Percentiles rank a stretch among this genome's conserved stretches.
Conservation (phyloP, 2,329 filamentous ascomycete species). For the Fusarium virguliforme region DNA sequence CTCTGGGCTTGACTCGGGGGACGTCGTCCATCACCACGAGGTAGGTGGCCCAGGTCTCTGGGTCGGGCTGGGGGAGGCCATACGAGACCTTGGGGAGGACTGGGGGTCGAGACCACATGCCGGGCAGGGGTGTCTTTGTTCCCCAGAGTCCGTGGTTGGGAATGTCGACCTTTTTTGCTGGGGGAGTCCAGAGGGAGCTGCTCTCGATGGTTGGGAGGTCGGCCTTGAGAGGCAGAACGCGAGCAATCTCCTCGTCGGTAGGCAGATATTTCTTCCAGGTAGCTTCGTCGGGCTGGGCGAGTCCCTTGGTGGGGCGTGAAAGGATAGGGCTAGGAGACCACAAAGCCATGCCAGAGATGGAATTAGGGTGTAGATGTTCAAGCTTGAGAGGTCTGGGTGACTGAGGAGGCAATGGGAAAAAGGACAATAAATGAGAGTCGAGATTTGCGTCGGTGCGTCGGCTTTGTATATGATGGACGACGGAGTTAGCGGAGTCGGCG, state of each 20-base stretch:
- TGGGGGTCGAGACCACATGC: slow-evolving; percentile 47
- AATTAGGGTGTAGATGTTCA: not conserved
- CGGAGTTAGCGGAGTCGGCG: slow-evolving; percentile 40
- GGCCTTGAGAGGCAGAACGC: slow-evolving; percentile 51
- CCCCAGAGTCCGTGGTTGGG: slow-evolving; percentile 48
- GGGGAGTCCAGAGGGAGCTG: slow-evolving; percentile 56
- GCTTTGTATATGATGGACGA: slow-evolving; percentile 44
- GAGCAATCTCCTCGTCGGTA: slow-evolving; percentile 48
- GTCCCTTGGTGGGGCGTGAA: slow-evolving; percentile 49
- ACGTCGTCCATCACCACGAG: slow-evolving; percentile 44
- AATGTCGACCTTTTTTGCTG: slow-evolving; percentile 39
- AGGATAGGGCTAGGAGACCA: slow-evolving; percentile 46
- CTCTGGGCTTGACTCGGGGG: slow-evolving; percentile 48
- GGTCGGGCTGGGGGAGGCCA: slow-evolving; percentile 55
- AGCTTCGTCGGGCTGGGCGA: slow-evolving; percentile 58
- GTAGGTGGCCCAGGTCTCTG: slow-evolving; percentile 48
- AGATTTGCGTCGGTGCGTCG: slow-evolving; percentile 38
- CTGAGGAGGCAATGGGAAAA: slow-evolving; percentile 27
- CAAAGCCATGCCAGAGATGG: slow-evolving; percentile 47
- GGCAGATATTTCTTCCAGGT: slow-evolving; percentile 58
- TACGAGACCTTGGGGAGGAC: slow-evolving; percentile 39
- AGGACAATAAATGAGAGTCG: slow-evolving; percentile 32
- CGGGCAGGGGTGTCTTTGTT: slow-evolving; percentile 39
- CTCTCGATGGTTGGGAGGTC: slow-evolving; percentile 57
- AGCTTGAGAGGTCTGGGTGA: slow-evolving; percentile 24